phyloP scores from a whole-genome alignment of 176 grass and related monocot genomes.

The Rhipidocladum racemiflorum region DNA sequence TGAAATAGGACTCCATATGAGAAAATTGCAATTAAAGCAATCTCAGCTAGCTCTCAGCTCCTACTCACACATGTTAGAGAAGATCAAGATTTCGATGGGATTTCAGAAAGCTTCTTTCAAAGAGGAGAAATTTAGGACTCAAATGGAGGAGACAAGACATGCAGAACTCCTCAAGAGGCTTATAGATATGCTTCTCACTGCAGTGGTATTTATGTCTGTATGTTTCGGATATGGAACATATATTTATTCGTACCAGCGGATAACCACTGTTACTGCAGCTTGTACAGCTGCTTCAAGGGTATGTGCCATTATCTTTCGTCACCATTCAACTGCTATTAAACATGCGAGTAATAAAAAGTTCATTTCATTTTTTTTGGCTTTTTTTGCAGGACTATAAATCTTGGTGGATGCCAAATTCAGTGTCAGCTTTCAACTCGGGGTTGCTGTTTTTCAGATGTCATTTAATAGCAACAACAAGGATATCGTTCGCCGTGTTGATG shows the following conservation, averaged over 20 bases:
- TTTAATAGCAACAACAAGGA: slow-evolving; percentile 44
- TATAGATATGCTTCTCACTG: slow-evolving; percentile 79
- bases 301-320: not conserved
- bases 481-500: slow-evolving; percentile 71
- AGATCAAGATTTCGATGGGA: slow-evolving; percentile 66
- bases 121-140: slow-evolving; percentile 75
- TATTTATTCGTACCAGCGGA: slow-evolving; percentile 67
- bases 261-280: slow-evolving; percentile 63
- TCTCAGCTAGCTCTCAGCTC: slow-evolving; percentile 71
- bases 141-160: slow-evolving; percentile 62
- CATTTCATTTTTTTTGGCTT: not conserved
- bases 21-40: slow-evolving; percentile 60
- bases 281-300: slow-evolving; percentile 60
- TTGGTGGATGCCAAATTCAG: slow-evolving; percentile 79
- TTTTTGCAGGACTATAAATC: slow-evolving; percentile 63
- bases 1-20: slow-evolving; percentile 69
- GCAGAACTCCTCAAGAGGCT: slow-evolving; percentile 61
- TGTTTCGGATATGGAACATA: slow-evolving; percentile 79
- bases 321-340: not conserved
- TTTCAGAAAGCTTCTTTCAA: slow-evolving; percentile 77
- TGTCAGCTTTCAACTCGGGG: slow-evolving; percentile 63
- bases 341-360: not conserved
- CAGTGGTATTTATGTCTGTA: slow-evolving; percentile 73
- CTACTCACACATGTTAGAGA: slow-evolving; percentile 57
- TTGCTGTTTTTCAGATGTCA: slow-evolving; percentile 67